Conservation (phyloP, 805 yeast species). For the Candida dendrica region DNA sequence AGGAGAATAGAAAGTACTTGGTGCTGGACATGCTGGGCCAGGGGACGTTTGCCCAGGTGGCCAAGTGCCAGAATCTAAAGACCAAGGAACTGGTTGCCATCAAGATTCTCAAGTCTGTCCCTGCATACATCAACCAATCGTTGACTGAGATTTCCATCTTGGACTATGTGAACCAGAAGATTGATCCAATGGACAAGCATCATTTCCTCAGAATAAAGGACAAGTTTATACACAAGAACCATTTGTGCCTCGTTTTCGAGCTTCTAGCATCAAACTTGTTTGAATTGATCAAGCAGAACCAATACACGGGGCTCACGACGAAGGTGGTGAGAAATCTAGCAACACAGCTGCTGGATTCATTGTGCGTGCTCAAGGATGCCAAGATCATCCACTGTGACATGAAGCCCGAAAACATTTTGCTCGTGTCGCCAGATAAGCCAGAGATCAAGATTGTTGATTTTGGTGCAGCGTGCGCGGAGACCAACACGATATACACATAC, state of each 20-base stretch:
- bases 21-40: slow-evolving; percentile 90
- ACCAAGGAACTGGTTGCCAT: slow-evolving; percentile 84
- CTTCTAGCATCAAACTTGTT: slow-evolving; percentile 80
- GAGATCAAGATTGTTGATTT: slow-evolving; percentile 91
- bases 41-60: slow-evolving; percentile 98
- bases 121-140: slow-evolving; percentile 87
- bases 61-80: slow-evolving; percentile 71
- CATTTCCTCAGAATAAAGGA: slow-evolving; percentile 76
- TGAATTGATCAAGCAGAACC: slow-evolving; percentile 87
- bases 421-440: slow-evolving; percentile 59
- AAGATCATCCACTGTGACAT: slow-evolving; percentile 92
- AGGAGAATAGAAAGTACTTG: slow-evolving; percentile 78
- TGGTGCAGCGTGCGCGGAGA: slow-evolving; percentile 91
- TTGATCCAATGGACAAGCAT: slow-evolving; percentile 64
- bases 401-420: slow-evolving; percentile 89
- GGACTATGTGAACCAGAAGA: slow-evolving; percentile 68
- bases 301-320: slow-evolving; percentile 83
- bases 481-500: slow-evolving; percentile 83
- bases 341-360: slow-evolving; percentile 72
- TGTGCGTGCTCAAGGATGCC: slow-evolving; percentile 72
- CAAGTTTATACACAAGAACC: slow-evolving; percentile 87
- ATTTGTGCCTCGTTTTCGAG: slow-evolving; percentile 89
- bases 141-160: slow-evolving; percentile 82
- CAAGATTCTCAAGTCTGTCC: slow-evolving; percentile 86
- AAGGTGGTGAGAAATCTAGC: slow-evolving; percentile 73